phyloP scores from a whole-genome alignment of 768 basidiomycete species.

The Agrocybe chaxingu region DNA sequence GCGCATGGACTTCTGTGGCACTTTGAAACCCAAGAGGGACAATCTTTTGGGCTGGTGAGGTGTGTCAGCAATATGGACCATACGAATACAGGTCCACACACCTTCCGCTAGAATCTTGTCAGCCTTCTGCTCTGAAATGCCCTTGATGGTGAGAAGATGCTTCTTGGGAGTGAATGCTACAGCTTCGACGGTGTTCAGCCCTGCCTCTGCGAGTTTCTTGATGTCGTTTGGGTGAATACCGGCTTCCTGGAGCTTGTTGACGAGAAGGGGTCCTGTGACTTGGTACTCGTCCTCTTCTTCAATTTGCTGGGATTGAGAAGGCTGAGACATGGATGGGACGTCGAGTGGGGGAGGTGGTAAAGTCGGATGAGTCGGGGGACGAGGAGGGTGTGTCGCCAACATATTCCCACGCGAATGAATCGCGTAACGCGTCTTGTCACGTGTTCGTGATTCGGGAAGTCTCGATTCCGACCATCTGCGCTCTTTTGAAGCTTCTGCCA shows the following conservation, averaged over 20 bases:
- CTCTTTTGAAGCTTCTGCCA: not conserved
- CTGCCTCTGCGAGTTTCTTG: conserved; percentile 92
- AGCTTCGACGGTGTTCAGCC: conserved; percentile 90
- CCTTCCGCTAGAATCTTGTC: conserved; percentile 95
- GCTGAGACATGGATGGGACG: conserved; percentile 48
- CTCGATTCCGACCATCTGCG: not conserved
- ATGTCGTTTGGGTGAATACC: conserved; percentile 89
- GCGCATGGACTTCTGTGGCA: conserved; percentile 95
- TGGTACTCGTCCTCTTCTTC: conserved; percentile 55
- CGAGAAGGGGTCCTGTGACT: conserved; percentile 78
- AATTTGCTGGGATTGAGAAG: conserved; percentile 40
- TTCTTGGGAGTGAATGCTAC: conserved; percentile 98
- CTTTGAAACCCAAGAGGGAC: conserved; percentile 97
- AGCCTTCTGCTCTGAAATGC: conserved; percentile 95
- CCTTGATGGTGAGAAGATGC: conserved; percentile 84
- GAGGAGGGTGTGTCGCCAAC: conserved; percentile 5
- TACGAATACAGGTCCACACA: conserved; percentile 31
- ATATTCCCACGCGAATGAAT: conserved; percentile 25
- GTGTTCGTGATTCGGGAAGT: conserved; percentile 18
- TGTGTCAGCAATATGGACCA: conserved; percentile 2
- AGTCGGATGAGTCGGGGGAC: conserved; percentile 2
- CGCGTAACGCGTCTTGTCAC: conserved; percentile 26
- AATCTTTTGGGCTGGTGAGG: conserved; percentile 78
- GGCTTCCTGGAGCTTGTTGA: conserved; percentile 81
- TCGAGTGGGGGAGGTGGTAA: not conserved